phyloP scores from a whole-genome alignment of 345 rosid genomes.

The Lenwebbia sp. region DNA sequence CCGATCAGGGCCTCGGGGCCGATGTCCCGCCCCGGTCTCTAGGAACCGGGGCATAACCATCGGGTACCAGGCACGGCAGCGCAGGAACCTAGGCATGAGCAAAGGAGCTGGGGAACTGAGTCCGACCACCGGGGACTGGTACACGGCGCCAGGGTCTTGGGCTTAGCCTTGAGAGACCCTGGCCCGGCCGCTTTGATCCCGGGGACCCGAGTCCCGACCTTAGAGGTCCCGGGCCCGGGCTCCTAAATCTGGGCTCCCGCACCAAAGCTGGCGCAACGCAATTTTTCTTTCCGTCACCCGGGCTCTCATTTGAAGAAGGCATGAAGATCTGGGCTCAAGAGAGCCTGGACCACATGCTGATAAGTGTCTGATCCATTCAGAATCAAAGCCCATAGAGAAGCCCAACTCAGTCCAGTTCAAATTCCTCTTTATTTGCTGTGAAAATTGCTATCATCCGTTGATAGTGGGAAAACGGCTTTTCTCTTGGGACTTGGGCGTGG shows the following conservation, averaged over 20 bases:
- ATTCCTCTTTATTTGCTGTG: no score
- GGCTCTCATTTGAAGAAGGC: not conserved
- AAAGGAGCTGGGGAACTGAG: not conserved
- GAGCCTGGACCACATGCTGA: not conserved
- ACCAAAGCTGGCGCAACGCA: no score
- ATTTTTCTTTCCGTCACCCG: not conserved
- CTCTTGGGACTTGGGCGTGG: no score
- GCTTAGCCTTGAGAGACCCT: not conserved
- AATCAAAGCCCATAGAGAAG: not conserved
- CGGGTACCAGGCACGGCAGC: not conserved
- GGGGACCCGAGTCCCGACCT: not conserved
- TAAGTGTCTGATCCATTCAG: not conserved
- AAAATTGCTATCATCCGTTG: no score
- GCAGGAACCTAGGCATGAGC: not conserved
- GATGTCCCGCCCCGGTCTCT: not conserved
- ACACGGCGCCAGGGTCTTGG: not conserved
- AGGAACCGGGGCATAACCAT: not conserved
- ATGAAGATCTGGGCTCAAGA: not conserved
- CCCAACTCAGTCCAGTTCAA: not conserved
- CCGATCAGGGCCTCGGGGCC: not conserved
- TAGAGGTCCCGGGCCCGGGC: not conserved
- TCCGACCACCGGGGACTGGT: not conserved
- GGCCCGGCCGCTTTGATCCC: not conserved
- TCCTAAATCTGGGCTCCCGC: no score
- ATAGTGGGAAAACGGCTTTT: no score